phyloP scores from a whole-genome alignment of 495 filamentous ascomycete genomes.

The Penicillium lagena region DNA sequence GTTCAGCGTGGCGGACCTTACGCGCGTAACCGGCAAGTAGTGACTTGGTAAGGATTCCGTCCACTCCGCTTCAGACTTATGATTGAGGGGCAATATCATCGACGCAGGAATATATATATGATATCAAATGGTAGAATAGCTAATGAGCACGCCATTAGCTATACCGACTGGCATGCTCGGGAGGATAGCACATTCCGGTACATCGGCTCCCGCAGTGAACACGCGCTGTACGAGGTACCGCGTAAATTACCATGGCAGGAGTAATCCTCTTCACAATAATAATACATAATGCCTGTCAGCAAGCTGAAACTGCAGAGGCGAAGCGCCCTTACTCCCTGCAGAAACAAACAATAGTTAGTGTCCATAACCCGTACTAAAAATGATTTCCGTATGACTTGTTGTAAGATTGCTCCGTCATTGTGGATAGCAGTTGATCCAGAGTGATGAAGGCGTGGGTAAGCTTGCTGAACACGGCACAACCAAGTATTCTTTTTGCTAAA shows the following conservation, averaged over 20 bases:
- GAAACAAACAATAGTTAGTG: too few species aligned
- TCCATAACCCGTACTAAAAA: too few species aligned
- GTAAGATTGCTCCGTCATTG: slow-evolving; percentile 9
- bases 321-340: neutral
- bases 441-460: slow-evolving; percentile 18
- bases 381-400: neutral
- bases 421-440: neutral
- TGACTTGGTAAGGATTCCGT: neutral
- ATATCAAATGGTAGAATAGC: too few species aligned
- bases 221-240: neutral
- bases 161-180: too few species aligned
- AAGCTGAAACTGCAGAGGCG: too few species aligned
- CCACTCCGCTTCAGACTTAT: too few species aligned
- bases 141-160: too few species aligned
- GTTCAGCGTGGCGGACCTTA: slow-evolving; percentile 9
- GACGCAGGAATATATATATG: too few species aligned
- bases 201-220: neutral
- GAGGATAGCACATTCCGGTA: slow-evolving; percentile 7
- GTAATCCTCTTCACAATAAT: neutral
- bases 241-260: neutral
- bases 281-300: too few species aligned
- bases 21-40: slow-evolving; percentile 8
- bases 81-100: too few species aligned
- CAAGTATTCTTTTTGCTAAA: too few species aligned
- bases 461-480: too few species aligned